Conservation (phyloP, 148 eudicot species). For the Rhododendron ovatum region DNA sequence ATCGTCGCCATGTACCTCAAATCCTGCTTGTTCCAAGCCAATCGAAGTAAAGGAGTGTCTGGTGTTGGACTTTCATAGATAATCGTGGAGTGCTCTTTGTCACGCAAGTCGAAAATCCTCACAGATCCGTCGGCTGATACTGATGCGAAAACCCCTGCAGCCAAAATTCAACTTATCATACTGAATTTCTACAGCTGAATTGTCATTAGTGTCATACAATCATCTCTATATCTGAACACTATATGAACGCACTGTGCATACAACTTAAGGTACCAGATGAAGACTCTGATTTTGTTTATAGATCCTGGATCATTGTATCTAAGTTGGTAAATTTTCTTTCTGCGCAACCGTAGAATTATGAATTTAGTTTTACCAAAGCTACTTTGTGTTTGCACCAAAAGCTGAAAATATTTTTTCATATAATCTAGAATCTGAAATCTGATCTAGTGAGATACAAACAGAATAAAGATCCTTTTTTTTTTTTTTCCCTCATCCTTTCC, state of each 20-base stretch:
- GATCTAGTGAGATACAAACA: background rate
- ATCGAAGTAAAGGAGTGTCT: slow-evolving; percentile 71
- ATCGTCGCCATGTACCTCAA: slow-evolving; percentile 88
- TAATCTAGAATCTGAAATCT: background rate
- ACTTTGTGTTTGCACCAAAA: background rate
- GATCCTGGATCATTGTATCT: background rate
- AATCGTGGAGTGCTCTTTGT: slow-evolving; percentile 95
- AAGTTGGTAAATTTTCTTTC: background rate
- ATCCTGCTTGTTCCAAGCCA: slow-evolving; percentile 95
- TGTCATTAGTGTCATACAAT: background rate
- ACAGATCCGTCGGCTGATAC: slow-evolving; percentile 95
- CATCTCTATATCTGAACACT: background rate
- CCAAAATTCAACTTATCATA: background rate
- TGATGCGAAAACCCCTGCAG: slow-evolving; percentile 72
- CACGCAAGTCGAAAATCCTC: slow-evolving; percentile 79
- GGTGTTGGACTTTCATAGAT: slow-evolving; percentile 92
- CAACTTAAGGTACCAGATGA: background rate
- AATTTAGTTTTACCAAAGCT: background rate
- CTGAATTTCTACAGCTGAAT: background rate
- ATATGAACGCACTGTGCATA: background rate
- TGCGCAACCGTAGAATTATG: background rate
- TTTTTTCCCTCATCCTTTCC: background rate
- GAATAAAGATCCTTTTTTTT: background rate
- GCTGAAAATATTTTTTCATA: background rate
- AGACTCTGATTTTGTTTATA: background rate